Conservation (phyloP, 2,329 filamentous ascomycete genomes). For the Neonectria neomacrospora region DNA sequence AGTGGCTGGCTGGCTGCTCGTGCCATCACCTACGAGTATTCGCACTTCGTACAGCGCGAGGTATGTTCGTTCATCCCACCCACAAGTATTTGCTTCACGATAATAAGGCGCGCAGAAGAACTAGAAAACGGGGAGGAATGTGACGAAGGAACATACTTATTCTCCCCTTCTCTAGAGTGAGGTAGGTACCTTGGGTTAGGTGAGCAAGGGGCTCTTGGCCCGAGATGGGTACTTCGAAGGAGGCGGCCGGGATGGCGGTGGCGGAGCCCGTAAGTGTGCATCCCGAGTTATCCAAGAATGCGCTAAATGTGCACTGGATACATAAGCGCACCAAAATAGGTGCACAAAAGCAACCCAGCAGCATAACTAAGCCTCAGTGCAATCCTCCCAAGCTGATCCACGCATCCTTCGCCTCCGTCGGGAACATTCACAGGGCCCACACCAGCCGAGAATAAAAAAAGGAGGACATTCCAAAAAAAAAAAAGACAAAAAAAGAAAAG, state of each 20-base stretch:
- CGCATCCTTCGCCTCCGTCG: conserved; percentile 1
- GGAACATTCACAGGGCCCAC: not conserved
- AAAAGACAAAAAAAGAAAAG: conserved; percentile 5
- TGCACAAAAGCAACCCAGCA: not conserved
- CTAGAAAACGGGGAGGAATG: not conserved
- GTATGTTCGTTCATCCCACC: not conserved
- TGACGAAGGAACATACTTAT: too few relatives aligned
- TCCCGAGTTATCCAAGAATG: not conserved
- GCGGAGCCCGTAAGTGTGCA: not conserved
- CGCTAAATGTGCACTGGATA: not conserved
- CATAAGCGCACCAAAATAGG: not conserved
- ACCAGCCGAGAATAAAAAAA: not conserved
- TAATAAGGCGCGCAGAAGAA: not conserved
- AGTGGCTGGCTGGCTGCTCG: conserved; percentile 16
- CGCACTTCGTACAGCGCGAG: not conserved
- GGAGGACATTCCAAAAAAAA: conserved; percentile 3
- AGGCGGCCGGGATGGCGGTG: not conserved
- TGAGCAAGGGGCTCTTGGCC: not conserved
- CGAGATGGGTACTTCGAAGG: not conserved
- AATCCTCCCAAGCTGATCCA: conserved; percentile 1
- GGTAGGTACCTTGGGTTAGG: not conserved
- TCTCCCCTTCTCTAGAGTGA: too few relatives aligned
- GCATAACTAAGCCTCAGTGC: not conserved
- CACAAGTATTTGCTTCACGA: not conserved
- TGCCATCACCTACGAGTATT: not conserved